Percentiles rank a stretch among this genome's conserved stretches.
Conservation (phyloP, 1,139 yeast species). For the Blastobotrys aristatus region DNA sequence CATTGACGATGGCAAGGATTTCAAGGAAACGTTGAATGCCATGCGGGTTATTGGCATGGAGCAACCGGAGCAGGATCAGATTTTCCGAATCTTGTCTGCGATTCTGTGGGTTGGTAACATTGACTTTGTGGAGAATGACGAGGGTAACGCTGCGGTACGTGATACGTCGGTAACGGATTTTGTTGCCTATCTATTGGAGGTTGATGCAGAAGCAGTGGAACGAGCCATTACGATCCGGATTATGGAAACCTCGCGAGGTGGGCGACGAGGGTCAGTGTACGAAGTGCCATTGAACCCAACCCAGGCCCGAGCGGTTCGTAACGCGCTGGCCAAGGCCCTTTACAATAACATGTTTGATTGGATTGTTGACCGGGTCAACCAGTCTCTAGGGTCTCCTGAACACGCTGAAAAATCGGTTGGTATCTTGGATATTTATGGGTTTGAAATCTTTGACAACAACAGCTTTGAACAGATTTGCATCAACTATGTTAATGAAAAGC, state of each 20-base stretch:
- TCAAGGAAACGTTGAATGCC: conserved; percentile 73
- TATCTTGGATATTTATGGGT: conserved; percentile 95
- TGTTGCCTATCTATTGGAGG: conserved; percentile 86
- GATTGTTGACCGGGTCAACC: conserved; percentile 93
- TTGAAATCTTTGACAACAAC: conserved; percentile 94
- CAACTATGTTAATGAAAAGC: conserved; percentile 93
- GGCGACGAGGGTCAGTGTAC: conserved; percentile 85
- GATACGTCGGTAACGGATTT: conserved; percentile 89
- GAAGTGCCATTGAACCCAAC: conserved; percentile 89
- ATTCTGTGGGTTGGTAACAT: conserved; percentile 94
- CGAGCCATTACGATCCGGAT: conserved; percentile 73
- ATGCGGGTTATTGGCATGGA: conserved; percentile 83
- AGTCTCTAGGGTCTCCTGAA: conserved; percentile 51
- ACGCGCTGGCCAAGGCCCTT: conserved; percentile 91
- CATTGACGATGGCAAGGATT: conserved; percentile 77
- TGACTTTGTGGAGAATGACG: conserved; percentile 72
- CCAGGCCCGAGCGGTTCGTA: conserved; percentile 92
- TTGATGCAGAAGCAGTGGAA: conserved; percentile 60
- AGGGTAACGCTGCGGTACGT: conserved; percentile 75
- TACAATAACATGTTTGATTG: conserved; percentile 92
- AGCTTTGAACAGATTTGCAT: conserved; percentile 96
- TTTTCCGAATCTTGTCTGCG: conserved; percentile 78
- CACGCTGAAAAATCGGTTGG: conserved; percentile 73
- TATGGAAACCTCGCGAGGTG: conserved; percentile 76
- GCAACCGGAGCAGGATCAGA: conserved; percentile 81